Percentiles rank a stretch among this genome's conserved stretches.
Evolutionary conservation across 208 protist species (phyloP).

Genomic region (Porcisia deanei): DNA sequence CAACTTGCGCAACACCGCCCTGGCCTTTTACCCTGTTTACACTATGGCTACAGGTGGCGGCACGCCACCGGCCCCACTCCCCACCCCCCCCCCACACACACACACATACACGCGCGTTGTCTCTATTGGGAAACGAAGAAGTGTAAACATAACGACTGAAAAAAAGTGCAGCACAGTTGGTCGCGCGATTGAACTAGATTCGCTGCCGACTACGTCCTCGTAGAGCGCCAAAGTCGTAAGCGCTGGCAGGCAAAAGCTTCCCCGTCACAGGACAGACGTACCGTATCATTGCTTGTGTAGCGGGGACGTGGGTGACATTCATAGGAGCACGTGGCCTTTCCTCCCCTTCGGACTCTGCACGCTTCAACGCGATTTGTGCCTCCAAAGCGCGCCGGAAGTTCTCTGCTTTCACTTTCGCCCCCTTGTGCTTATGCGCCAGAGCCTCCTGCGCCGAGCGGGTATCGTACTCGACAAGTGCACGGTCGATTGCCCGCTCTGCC

Average conservation of each 20-base stretch:
- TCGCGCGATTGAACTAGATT: background rate
- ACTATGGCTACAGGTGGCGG: background rate
- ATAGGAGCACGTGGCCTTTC: background rate
- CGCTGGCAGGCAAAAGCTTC: conserved; percentile 50
- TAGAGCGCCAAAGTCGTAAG: conserved; percentile 48
- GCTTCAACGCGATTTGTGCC: conserved; percentile 28
- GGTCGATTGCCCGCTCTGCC: conserved; percentile 21
- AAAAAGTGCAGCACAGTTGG: background rate
- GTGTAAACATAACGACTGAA: too few relatives aligned
- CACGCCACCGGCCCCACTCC: too few relatives aligned
- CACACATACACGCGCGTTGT: background rate
- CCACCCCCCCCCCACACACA: too few relatives aligned
- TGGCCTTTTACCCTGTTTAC: too few relatives aligned
- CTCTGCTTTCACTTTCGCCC: conserved; percentile 11
- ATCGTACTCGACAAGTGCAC: conserved; percentile 26
- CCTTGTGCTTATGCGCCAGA: conserved; percentile 16
- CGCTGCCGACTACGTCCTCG: background rate
- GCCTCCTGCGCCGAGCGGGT: conserved; percentile 15
- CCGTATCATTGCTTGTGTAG: conserved; percentile 28
- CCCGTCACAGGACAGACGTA: conserved; percentile 73
- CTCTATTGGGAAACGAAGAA: background rate
- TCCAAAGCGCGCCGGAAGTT: conserved; percentile 22
- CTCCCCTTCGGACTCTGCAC: background rate
- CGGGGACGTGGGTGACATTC: conserved; percentile 3
- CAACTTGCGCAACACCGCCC: background rate